Evolutionary conservation across 177 flowering plant species (phyloP).

Genomic region (Vitis hybrid): DNA sequence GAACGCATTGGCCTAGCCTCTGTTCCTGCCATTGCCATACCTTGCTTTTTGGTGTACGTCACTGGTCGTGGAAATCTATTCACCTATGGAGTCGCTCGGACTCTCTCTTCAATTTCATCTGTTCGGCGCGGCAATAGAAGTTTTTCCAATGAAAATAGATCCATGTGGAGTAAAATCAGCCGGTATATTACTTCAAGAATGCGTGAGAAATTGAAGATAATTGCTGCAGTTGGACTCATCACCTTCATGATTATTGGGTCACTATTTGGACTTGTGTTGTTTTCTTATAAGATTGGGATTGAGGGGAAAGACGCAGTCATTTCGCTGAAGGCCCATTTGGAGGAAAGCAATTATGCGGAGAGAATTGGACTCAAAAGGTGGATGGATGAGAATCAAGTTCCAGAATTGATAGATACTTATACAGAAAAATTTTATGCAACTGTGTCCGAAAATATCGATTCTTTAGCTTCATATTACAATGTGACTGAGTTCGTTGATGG

Average conservation of each 20-base stretch:
- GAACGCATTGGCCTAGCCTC: slow-evolving; percentile 63
- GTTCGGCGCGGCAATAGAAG: slow-evolving; percentile 2
- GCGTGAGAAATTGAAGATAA: slow-evolving; percentile 64
- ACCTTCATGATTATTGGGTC: slow-evolving; percentile 60
- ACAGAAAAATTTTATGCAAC: slow-evolving; percentile 64
- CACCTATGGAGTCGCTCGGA: no score
- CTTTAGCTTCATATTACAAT: slow-evolving; percentile 76
- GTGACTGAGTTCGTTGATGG: slow-evolving; percentile 81
- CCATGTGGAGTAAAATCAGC: slow-evolving; percentile 54
- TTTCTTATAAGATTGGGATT: slow-evolving; percentile 72
- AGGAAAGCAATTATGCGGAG: slow-evolving; percentile 84
- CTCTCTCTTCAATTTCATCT: no score
- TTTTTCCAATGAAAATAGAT: slow-evolving; percentile 44
- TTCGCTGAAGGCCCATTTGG: slow-evolving; percentile 71
- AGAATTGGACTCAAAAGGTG: slow-evolving; percentile 77
- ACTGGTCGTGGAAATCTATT: no score
- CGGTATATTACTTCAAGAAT: slow-evolving; percentile 64
- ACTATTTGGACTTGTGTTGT: slow-evolving; percentile 45
- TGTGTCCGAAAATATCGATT: slow-evolving; percentile 70
- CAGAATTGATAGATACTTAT: slow-evolving; percentile 76
- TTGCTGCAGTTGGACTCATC: slow-evolving; percentile 83
- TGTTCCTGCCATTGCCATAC: slow-evolving; percentile 1
- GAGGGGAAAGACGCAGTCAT: slow-evolving; percentile 94
- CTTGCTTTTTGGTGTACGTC: no score
- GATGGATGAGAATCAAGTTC: slow-evolving; percentile 93